Evolutionary conservation across 352 stramenopile genomes (phyloP).

Genomic region (Pythium pyrilobum): DNA sequence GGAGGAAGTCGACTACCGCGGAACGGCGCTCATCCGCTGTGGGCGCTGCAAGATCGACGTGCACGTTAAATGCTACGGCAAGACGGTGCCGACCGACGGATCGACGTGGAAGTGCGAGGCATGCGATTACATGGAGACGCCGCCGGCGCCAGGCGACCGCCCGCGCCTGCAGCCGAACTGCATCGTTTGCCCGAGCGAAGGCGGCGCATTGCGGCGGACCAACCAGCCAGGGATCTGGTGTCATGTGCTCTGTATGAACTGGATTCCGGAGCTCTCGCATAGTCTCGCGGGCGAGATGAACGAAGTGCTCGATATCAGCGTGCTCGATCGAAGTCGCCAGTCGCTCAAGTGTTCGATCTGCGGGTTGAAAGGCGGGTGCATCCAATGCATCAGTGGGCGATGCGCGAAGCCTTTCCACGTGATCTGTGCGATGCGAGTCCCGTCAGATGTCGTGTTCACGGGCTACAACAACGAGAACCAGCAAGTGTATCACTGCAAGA

Average conservation of each 20-base stretch:
- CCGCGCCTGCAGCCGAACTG: conserved; percentile 38
- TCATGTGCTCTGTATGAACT: conserved; percentile 83
- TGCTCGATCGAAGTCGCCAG: conserved; percentile 64
- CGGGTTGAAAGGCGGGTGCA: conserved; percentile 72
- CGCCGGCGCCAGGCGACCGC: not conserved
- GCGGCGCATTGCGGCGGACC: conserved; percentile 67
- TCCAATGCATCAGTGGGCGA: conserved; percentile 83
- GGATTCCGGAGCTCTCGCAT: conserved; percentile 84
- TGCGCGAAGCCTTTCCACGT: conserved; percentile 83
- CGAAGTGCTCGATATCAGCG: conserved; percentile 54
- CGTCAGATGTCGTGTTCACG: conserved; percentile 70
- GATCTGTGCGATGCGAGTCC: conserved; percentile 68
- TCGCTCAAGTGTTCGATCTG: conserved; percentile 78
- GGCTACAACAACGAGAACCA: conserved; percentile 75
- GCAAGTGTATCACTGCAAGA: conserved; percentile 81
- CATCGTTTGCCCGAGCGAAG: conserved; percentile 58
- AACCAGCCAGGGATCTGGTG: conserved; percentile 58
- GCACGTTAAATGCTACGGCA: conserved; percentile 78
- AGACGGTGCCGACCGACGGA: conserved; percentile 31
- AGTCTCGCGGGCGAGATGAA: conserved; percentile 51
- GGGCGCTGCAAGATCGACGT: conserved; percentile 52
- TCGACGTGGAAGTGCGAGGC: conserved; percentile 64
- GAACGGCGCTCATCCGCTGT: conserved; percentile 59
- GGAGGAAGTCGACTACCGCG: conserved; percentile 53
- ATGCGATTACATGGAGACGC: conserved; percentile 34